Evolutionary conservation across 495 filamentous ascomycete genomes (phyloP), one percentile per base, ranked within the genome.

Genomic region (Amniculicola lignicola): DNA sequence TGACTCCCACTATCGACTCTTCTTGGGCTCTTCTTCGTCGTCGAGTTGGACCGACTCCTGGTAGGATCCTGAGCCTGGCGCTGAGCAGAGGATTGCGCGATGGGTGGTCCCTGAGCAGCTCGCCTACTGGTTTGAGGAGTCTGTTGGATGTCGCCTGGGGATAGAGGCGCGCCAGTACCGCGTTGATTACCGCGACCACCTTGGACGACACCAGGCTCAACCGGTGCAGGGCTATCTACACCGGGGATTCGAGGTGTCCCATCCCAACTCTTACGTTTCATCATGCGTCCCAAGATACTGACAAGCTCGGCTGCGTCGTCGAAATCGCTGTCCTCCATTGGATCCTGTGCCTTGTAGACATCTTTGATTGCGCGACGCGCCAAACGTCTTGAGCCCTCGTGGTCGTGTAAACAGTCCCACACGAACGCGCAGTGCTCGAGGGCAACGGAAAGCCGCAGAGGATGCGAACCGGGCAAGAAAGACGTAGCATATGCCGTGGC

Each of bases 381-480:
- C 1, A 96, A 61, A 22, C 80, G 78, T 11, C 90, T 78, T 48
- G 87, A 87, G 36, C 77, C 81, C 18, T 86, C 82, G 45, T 78
- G 72, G 57, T 97, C 91, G 63, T 93, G 88, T 6, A 90, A 76
- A 63, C 91, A 96, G 65, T 98, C 93, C 74, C 93, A 95, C 3
- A 95, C 76, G 65, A 96, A 98, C 1, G 92, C 93, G n/a, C 85
- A 81, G 67, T 90, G 93, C 70, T 98, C 93, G 10, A 95, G 84
- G 57, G 94, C 94, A 14, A 96, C 86, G 0, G 88, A 93, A 0
- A 98, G 77, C 2, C 93, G 86, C 14, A 98, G 77, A 0, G 93
- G 93, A 58, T 97, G 89, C 0, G 88, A 90, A 25, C 90, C 90
- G 54, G 90, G 87, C 15, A 97, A 77, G 9, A 88, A 74, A 11